Percentiles rank a stretch among this genome's conserved stretches.
These are phyloP conservation scores for Datisca glomerata DNA, from an alignment of 306 rosid genomes.

Conservation along the genomic window DNA sequence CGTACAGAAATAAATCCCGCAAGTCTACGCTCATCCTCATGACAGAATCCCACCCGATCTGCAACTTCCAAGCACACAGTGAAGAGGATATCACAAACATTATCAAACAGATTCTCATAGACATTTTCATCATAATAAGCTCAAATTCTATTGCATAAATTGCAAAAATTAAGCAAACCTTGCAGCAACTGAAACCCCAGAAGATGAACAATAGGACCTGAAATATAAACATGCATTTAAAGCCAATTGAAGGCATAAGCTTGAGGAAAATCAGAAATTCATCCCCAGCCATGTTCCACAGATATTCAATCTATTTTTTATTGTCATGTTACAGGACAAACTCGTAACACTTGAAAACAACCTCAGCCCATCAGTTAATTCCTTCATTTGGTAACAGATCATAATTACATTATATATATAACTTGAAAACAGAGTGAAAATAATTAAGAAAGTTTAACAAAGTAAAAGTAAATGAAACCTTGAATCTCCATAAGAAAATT, in stretches of 20 bases:
- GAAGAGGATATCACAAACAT: too few relatives aligned
- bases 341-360: background rate
- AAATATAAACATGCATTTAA: constrained; percentile 24
- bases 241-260: too few relatives aligned
- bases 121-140: too few relatives aligned
- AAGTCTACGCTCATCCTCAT: constrained; percentile 97
- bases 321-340: too few relatives aligned
- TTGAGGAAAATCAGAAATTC: too few relatives aligned
- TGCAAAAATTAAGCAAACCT: constrained; percentile 42
- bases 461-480: constrained; percentile 31
- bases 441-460: background rate
- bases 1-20: constrained; percentile 80
- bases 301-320: too few relatives aligned
- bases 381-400: too few relatives aligned
- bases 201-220: constrained; percentile 75
- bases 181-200: constrained; percentile 91
- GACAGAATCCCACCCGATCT: constrained; percentile 98
- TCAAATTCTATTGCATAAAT: too few relatives aligned
- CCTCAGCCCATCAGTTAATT: background rate
- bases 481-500: constrained; percentile 70
- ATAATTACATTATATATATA: too few relatives aligned
- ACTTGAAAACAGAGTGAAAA: background rate
- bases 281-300: too few relatives aligned
- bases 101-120: too few relatives aligned
- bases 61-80: constrained; percentile 13